Percentiles rank a stretch among this genome's conserved stretches.
These are phyloP conservation scores for Ogataea paraovalis DNA, from an alignment of 805 yeast genomes.

Conservation along the genomic window DNA sequence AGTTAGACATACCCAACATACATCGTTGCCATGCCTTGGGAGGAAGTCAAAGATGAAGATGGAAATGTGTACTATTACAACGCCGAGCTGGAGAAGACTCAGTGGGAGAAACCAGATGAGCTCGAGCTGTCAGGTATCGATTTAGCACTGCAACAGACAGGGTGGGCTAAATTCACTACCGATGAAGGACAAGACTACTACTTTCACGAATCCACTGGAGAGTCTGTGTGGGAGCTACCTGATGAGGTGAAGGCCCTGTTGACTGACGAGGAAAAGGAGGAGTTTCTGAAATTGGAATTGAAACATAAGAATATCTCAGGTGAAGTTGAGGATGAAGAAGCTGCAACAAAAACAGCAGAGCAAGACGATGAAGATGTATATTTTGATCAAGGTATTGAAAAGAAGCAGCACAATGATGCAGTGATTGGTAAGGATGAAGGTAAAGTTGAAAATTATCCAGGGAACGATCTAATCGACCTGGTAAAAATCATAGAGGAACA, in stretches of 20 bases:
- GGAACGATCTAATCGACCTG: constrained; percentile 12
- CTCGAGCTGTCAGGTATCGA: constrained; percentile 33
- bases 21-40: constrained; percentile 45
- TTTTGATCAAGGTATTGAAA: constrained; percentile 1
- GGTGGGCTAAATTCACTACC: constrained; percentile 49
- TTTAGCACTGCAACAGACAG: constrained; percentile 43
- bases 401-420: background rate
- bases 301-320: background rate
- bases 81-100: constrained; percentile 57
- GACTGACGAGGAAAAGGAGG: constrained; percentile 1
- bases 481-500: background rate
- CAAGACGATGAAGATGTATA: constrained; percentile 1
- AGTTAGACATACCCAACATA: background rate
- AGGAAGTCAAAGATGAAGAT: constrained; percentile 54
- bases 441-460: constrained; percentile 2
- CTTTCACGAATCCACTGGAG: constrained; percentile 58
- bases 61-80: constrained; percentile 75
- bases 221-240: constrained; percentile 83
- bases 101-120: constrained; percentile 78
- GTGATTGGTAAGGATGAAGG: background rate
- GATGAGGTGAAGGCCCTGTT: constrained; percentile 33
- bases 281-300: constrained; percentile 3
- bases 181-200: constrained; percentile 65
- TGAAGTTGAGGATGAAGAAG: background rate
- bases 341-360: background rate